A percentile compares a stretch with the other conserved stretches of the same genome.
These are phyloP conservation scores for Salix arbutifolia DNA, from an alignment of 345 rosid species.

Conservation along the genomic window DNA sequence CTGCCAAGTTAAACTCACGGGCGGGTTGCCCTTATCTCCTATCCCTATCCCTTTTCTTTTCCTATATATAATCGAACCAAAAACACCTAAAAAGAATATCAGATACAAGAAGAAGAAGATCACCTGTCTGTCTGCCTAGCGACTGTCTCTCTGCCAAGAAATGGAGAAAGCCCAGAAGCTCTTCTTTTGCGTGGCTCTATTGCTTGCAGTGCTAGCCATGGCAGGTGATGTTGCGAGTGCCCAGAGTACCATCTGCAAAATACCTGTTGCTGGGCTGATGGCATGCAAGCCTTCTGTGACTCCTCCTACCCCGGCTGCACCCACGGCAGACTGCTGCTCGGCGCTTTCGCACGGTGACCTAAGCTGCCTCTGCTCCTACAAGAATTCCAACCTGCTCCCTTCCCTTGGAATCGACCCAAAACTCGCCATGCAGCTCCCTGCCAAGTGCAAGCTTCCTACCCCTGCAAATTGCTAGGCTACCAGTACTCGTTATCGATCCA, in stretches of 20 bases:
- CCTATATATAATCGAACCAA: neutral
- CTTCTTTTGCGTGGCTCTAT: neutral
- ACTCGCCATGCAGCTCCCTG: conserved; percentile 54
- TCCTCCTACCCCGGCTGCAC: conserved; percentile 39
- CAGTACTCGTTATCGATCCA: too few relatives aligned
- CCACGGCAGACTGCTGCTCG: conserved; percentile 37
- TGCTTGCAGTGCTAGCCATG: conserved; percentile 5
- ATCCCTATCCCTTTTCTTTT: neutral
- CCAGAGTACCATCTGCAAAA: conserved; percentile 40
- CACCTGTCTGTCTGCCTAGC: too few relatives aligned
- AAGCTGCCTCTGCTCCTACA: conserved; percentile 50
- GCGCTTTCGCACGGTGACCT: conserved; percentile 41
- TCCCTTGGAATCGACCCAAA: conserved; percentile 53
- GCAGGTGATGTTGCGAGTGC: conserved; percentile 16
- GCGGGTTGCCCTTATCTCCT: neutral
- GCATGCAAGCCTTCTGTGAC: conserved; percentile 47
- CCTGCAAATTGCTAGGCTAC: conserved; percentile 32
- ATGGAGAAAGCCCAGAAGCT: conserved; percentile 22
- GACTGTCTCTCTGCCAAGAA: too few relatives aligned
- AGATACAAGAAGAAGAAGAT: too few relatives aligned
- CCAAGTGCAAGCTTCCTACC: conserved; percentile 43
- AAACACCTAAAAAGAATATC: too few relatives aligned
- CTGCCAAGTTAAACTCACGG: conserved; percentile 8
- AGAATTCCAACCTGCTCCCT: conserved; percentile 45
- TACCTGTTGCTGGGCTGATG: conserved; percentile 30